Conservation (phyloP, 345 rosid species). For the Gossypium anomalum region DNA sequence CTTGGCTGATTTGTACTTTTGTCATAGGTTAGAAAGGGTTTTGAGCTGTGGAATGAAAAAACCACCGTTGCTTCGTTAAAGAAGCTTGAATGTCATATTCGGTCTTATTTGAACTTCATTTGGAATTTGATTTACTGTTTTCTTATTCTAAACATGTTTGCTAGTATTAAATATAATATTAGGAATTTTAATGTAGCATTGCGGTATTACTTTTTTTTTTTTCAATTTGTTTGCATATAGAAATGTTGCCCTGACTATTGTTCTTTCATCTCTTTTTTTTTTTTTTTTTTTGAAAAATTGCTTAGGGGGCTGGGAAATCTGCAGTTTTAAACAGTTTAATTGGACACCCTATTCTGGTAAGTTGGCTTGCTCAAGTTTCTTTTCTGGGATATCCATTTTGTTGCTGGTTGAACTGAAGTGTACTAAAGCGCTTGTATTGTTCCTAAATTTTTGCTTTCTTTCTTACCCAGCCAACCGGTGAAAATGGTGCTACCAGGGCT, state of each 20-base stretch:
- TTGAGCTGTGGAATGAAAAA: too few relatives aligned
- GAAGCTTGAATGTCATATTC: background rate
- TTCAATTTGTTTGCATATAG: background rate
- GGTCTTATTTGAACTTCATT: background rate
- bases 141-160: conserved; percentile 2
- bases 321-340: conserved; percentile 87
- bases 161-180: background rate
- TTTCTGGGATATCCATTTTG: background rate
- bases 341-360: conserved; percentile 88
- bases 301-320: conserved; percentile 93
- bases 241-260: background rate
- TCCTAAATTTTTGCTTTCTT: conserved; percentile 1
- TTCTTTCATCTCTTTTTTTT: background rate
- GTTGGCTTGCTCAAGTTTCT: conserved; percentile 18
- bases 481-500: conserved; percentile 94
- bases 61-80: background rate
- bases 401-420: background rate
- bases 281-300: background rate
- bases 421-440: background rate
- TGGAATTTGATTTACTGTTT: background rate
- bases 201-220: background rate
- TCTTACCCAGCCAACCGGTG: conserved; percentile 78
- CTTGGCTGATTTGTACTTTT: background rate
- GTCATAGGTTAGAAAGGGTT: background rate
- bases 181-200: background rate